phyloP scores from a whole-genome alignment of 495 filamentous ascomycete species.

The Neurospora discreta region DNA sequence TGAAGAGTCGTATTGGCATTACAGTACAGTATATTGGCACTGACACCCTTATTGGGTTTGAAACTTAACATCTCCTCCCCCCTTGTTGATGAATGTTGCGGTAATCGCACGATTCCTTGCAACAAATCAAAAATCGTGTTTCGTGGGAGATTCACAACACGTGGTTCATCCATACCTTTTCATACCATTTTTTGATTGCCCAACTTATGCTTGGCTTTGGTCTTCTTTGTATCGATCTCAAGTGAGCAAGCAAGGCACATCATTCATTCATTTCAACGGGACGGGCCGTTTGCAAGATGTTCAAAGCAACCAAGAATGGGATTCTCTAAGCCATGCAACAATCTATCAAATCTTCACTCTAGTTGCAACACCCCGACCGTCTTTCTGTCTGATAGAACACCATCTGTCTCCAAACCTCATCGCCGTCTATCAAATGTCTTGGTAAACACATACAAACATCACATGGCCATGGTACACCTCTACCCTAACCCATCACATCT shows the following conservation, averaged over 20 bases:
- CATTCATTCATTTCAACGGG: not conserved
- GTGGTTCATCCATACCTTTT: not conserved
- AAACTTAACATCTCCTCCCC: not conserved
- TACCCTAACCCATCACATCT: too few relatives aligned
- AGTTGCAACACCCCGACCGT: not conserved
- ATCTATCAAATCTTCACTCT: not conserved
- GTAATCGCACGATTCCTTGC: not conserved
- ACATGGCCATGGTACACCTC: too few relatives aligned
- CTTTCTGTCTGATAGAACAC: not conserved
- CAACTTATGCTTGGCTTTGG: not conserved
- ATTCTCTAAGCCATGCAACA: not conserved
- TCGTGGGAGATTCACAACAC: not conserved
- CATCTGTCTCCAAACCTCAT: not conserved
- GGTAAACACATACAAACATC: too few relatives aligned
- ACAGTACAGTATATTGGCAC: too few relatives aligned
- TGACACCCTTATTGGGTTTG: not conserved
- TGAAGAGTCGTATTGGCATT: not conserved
- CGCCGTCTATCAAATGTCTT: not conserved
- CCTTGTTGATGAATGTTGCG: not conserved
- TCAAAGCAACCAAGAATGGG: not conserved
- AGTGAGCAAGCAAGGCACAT: not conserved
- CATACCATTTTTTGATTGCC: not conserved
- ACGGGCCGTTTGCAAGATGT: not conserved
- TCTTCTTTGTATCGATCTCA: not conserved
- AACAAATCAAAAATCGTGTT: not conserved